Evolutionary conservation across 2,329 filamentous ascomycete genomes (phyloP).

Genomic region (Emericellopsis cladophorae): DNA sequence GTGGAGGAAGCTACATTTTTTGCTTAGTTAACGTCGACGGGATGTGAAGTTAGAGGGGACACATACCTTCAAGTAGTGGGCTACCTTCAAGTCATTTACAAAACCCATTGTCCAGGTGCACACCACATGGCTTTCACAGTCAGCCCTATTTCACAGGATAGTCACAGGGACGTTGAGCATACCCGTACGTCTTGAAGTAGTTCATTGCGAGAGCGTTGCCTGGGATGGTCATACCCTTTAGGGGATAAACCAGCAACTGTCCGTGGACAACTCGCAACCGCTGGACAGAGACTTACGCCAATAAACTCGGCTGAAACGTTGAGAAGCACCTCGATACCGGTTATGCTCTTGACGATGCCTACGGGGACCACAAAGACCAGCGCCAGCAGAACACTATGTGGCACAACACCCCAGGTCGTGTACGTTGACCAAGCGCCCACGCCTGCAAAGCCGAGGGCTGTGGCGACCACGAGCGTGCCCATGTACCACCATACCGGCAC

Average conservation of each 20-base stretch:
- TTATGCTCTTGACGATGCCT: slow-evolving; percentile 40
- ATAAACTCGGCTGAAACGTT: slow-evolving; percentile 42
- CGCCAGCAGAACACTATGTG: slow-evolving; percentile 35
- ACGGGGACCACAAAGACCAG: slow-evolving; percentile 37
- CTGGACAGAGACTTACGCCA: slow-evolving; percentile 15
- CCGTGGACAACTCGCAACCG: not conserved
- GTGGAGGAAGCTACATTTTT: slow-evolving; percentile 21
- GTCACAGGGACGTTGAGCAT: slow-evolving; percentile 8
- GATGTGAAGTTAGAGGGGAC: too few species aligned
- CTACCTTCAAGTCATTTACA: slow-evolving; percentile 34
- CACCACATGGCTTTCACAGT: slow-evolving; percentile 22
- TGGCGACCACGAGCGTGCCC: slow-evolving; percentile 24
- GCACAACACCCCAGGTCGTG: slow-evolving; percentile 35
- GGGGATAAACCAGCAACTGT: not conserved
- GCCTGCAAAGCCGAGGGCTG: slow-evolving; percentile 33
- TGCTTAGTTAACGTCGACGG: too few species aligned
- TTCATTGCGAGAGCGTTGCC: slow-evolving; percentile 40
- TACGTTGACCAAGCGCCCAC: slow-evolving; percentile 36
- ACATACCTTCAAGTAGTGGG: slow-evolving; percentile 29
- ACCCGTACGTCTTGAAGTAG: slow-evolving; percentile 34
- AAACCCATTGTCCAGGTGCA: slow-evolving; percentile 29
- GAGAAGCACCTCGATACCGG: slow-evolving; percentile 35
- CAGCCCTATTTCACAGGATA: not conserved
- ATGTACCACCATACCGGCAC: slow-evolving; percentile 44
- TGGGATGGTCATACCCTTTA: slow-evolving; percentile 26